These are phyloP conservation scores for Jasminum sambac DNA, from an alignment of 257 asterid species.

Conservation along the genomic window DNA sequence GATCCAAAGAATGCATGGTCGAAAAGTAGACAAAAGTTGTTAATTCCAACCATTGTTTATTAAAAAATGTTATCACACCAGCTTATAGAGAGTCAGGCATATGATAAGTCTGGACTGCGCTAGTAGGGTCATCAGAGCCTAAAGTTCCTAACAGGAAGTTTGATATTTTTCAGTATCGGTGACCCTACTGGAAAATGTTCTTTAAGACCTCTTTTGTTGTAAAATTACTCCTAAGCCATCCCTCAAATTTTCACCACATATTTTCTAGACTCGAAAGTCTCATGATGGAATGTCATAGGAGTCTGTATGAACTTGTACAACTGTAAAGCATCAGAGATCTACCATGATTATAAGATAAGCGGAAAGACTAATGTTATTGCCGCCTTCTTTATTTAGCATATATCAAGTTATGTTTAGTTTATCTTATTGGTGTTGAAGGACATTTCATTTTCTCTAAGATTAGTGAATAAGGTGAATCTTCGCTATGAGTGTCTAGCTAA, in stretches of 20 bases:
- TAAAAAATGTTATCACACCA: too few species aligned
- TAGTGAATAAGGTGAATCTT: neutral
- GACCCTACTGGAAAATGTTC: neutral
- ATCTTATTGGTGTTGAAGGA: neutral
- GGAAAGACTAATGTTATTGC: conserved; percentile 6
- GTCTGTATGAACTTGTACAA: neutral
- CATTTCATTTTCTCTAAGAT: neutral
- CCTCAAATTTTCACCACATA: neutral
- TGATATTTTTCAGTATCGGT: neutral
- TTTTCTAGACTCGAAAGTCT: neutral
- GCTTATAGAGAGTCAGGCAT: too few species aligned
- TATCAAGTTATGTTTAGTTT: neutral
- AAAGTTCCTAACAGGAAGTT: neutral
- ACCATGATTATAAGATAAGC: neutral
- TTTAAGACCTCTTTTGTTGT: neutral
- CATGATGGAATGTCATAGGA: neutral
- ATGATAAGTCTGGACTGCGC: neutral
- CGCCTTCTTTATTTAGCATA: neutral
- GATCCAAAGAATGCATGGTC: too few species aligned
- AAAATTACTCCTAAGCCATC: neutral
- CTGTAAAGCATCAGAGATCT: neutral
- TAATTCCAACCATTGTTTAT: too few species aligned
- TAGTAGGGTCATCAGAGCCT: neutral
- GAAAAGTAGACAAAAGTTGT: too few species aligned
- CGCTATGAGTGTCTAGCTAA: neutral